Evolutionary conservation across 2,329 filamentous ascomycete species (phyloP), one percentile per base, ranked within the genome.

Genomic region (Hortaea sp.): DNA sequence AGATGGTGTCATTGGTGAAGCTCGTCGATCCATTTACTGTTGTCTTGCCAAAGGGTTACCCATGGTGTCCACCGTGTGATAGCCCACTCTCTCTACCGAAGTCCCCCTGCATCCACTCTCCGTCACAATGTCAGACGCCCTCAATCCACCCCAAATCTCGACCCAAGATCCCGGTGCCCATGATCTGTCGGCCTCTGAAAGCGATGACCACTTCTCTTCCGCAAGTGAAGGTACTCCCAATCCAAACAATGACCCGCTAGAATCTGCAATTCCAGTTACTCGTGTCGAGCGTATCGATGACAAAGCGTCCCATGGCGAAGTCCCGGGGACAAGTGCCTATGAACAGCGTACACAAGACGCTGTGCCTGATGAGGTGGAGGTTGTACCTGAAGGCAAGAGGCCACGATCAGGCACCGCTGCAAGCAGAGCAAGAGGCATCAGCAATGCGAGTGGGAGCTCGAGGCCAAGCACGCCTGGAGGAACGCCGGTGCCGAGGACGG

Each of bases 161-260:
- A 58, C 58, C 35, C 43, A 57, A 37, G 61, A 64, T 43, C 52
- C 53, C 37, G 54, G 51, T 47, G 53, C 56, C 7, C 57, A 60
- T 34, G 54, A 61, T 42, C 49, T 58, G 39, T 48, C 47, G 7
- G 32, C 32, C 32, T 35, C 32, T 9, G 49, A 45, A 5, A 38
- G 62, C 41, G 75, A 73, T 37, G 79, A 82, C 51, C 76, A 82
- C 64, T 83, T 82, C 63, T 81, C 78, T 41, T 79, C 82, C 59
- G 79, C 79, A 47, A 77, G 72, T 39, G 79, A 82, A 68, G 79
- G 77, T 55, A 64, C 65, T 40, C 50, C 55, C 30, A 54, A 51
- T 34, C 49, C 53, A 34, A 51, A 61, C 62, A 56, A 57, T 53
- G 50, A 64, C 62, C 52, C 61, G 57, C 68, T 53, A 66, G 53